Evolutionary conservation across 2,329 filamentous ascomycete genomes (phyloP).

Genomic region (Emergomyces africanus): DNA sequence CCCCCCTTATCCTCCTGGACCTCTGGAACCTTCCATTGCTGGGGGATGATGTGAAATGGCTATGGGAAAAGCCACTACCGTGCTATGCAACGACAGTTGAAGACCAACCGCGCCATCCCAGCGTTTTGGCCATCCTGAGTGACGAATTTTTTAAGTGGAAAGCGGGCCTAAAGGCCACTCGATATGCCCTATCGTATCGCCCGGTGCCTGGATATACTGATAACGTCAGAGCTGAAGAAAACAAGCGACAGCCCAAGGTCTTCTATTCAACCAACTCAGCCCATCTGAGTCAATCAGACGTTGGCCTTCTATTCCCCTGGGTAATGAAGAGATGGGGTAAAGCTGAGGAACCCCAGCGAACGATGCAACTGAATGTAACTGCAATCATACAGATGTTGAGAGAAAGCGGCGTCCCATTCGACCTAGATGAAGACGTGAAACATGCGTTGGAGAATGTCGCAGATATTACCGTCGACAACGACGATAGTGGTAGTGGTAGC

Average conservation of each 20-base stretch:
- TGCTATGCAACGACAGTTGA: slow-evolving; percentile 39
- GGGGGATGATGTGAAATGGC: slow-evolving; percentile 46
- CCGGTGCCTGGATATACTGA: slow-evolving; percentile 19
- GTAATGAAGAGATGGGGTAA: slow-evolving; percentile 38
- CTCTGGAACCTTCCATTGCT: slow-evolving; percentile 68
- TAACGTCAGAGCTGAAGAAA: neutral
- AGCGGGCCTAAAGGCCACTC: slow-evolving; percentile 57
- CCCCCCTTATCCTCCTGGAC: slow-evolving; percentile 58
- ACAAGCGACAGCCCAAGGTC: slow-evolving; percentile 43
- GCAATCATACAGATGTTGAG: slow-evolving; percentile 17
- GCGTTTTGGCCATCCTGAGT: slow-evolving; percentile 58
- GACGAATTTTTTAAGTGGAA: slow-evolving; percentile 70
- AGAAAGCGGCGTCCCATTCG: slow-evolving; percentile 7
- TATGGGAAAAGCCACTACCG: slow-evolving; percentile 63
- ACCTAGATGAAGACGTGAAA: neutral
- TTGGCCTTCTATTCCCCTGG: slow-evolving; percentile 70
- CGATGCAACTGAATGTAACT: slow-evolving; percentile 19
- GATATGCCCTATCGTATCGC: slow-evolving; percentile 49
- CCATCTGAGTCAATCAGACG: slow-evolving; percentile 73
- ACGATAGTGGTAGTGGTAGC: too few relatives aligned
- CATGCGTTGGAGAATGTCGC: neutral
- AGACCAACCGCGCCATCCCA: slow-evolving; percentile 38
- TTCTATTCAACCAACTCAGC: slow-evolving; percentile 65
- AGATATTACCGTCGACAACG: neutral
- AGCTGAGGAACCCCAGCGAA: slow-evolving; percentile 25